Evolutionary conservation across 1,284 basidiomycete species (phyloP), one percentile per base, ranked within the genome.

Genomic region (Puccinia horiana): DNA sequence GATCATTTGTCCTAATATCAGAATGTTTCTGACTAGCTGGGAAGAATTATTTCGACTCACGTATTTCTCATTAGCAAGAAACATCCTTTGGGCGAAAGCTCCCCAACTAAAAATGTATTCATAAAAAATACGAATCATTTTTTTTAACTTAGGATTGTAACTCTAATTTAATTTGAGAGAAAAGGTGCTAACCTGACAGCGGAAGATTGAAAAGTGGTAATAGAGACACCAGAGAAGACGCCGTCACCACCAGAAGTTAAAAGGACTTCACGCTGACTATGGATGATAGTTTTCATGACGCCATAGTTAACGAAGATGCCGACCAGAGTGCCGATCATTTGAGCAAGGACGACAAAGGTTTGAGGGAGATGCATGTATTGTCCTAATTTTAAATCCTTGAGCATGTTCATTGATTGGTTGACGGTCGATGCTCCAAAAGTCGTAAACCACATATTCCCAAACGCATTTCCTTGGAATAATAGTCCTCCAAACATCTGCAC

Each of bases 381-480:
- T 26, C 76, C 79, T 11, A 81, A 58, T 26, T 81, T 81, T 23
- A 81, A 72, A 67, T 81, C 80, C 65, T 76, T 82, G 6, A 82
- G 49, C 80, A 82, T 82, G 52, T 82, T 65, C 44, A 69, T 74
- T 12, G 80, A 67, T 58, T 82, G 80, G 16, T 63, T 67, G 12
- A 82, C 80, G 40, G 73, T 82, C 44, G 80, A 75, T 5, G 61
- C 72, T 1, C 80, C 80, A 42, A 54, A 82, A 23, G 73, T 76
- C 29, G 80, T 82, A 26, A 82, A 82, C 56, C 58, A 75, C 80
- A 82, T 82, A n/a, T 82, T 82, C 23, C 80, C 80, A 76, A 75
- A 76, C 3, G 63, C 65, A 47, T 82, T 82, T 49, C 80, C 80
- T 0, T 73, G 80, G 63, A 82, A 82, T 14, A 82, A 32, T 1